Conservation (phyloP, 108 stramenopile species). For the Conticribra guillardii region DNA sequence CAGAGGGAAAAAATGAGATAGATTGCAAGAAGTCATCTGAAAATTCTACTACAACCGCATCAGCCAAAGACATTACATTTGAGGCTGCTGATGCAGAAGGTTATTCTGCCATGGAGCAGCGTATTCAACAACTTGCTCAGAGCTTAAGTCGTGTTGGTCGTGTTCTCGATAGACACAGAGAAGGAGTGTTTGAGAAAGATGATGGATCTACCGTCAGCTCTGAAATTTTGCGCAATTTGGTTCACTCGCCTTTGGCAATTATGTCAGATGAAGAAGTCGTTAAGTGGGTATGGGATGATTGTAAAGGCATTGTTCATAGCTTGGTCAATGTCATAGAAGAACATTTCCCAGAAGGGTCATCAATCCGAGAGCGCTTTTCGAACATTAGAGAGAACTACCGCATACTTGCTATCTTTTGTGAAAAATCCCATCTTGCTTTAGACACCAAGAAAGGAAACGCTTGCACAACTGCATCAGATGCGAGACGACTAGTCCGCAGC, state of each 20-base stretch:
- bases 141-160: conserved; percentile 82
- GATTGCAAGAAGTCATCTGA: conserved; percentile 16
- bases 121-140: conserved; percentile 87
- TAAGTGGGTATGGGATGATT: conserved; percentile 80
- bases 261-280: conserved; percentile 79
- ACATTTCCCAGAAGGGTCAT: conserved; percentile 54
- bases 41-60: conserved; percentile 24
- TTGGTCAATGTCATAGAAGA: conserved; percentile 41
- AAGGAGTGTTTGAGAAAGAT: conserved; percentile 37
- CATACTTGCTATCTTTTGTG: conserved; percentile 42
- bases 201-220: conserved; percentile 20
- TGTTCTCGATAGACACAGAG: conserved; percentile 85
- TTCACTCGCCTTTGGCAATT: conserved; percentile 72
- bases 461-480: conserved; percentile 46
- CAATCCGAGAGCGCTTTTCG: conserved; percentile 40
- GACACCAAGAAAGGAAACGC: conserved; percentile 24
- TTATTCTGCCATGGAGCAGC: conserved; percentile 85
- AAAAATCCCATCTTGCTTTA: conserved; percentile 4
- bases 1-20: conserved; percentile 18
- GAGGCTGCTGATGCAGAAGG: conserved; percentile 87
- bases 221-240: conserved; percentile 51
- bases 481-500: conserved; percentile 49
- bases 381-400: conserved; percentile 47
- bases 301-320: conserved; percentile 58
- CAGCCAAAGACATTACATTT: conserved; percentile 61